These are phyloP conservation scores for Suhomyces taliae DNA, from an alignment of 1,139 yeast genomes.

Conservation along the genomic window DNA sequence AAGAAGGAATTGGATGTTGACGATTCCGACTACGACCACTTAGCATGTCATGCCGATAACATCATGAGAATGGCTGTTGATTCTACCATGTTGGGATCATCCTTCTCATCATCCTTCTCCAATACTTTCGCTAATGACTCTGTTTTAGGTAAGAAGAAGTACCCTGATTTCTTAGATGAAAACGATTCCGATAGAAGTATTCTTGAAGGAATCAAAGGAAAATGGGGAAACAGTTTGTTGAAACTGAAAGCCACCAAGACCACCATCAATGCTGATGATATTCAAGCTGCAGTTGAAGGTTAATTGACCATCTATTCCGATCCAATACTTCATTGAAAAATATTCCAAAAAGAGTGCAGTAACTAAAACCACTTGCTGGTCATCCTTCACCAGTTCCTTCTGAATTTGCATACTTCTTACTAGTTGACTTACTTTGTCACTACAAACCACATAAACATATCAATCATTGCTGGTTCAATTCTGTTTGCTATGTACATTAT, in stretches of 20 bases:
- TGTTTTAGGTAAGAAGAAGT: slow-evolving; percentile 20
- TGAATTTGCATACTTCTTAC: no score
- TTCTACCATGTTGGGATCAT: slow-evolving; percentile 48
- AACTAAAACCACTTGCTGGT: no score
- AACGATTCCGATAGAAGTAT: slow-evolving; percentile 34
- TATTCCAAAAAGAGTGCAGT: background rate
- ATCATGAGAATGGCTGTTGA: slow-evolving; percentile 52
- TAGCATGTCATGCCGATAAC: slow-evolving; percentile 51
- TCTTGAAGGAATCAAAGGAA: slow-evolving; percentile 29
- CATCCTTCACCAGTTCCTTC: no score
- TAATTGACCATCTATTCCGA: background rate
- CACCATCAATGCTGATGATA: slow-evolving; percentile 41
- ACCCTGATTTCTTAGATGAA: slow-evolving; percentile 22
- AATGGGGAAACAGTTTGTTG: slow-evolving; percentile 18
- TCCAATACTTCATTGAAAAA: no score
- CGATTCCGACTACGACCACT: slow-evolving; percentile 36
- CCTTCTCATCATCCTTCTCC: slow-evolving; percentile 37
- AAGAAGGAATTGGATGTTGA: slow-evolving; percentile 13
- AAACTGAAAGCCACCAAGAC: slow-evolving; percentile 25
- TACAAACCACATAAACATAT: background rate
- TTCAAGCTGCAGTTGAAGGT: slow-evolving; percentile 30
- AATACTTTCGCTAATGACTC: slow-evolving; percentile 38
- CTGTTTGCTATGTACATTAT: slow-evolving; percentile 2
- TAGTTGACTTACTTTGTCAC: background rate
- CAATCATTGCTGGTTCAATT: slow-evolving; percentile 6